Percentiles rank a stretch among this genome's conserved stretches.
These are phyloP conservation scores for Schizothecium vesticola DNA, from an alignment of 495 filamentous ascomycete species.

Conservation along the genomic window DNA sequence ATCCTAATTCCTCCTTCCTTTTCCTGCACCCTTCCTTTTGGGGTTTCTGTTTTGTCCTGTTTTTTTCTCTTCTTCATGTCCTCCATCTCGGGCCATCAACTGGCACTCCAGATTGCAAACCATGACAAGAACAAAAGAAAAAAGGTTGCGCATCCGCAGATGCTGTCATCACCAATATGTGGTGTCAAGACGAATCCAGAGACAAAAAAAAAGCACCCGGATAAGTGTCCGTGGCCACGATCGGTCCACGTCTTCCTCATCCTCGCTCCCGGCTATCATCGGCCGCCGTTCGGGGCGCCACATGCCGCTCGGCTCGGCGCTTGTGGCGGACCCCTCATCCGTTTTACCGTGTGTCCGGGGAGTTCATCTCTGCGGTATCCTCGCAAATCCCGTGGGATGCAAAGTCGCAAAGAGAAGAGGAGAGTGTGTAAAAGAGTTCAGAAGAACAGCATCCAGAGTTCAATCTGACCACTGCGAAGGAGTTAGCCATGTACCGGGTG, in stretches of 20 bases:
- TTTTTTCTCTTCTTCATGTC: background rate
- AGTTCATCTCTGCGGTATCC: background rate
- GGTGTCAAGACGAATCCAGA: background rate
- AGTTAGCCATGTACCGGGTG: background rate
- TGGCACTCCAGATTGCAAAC: background rate
- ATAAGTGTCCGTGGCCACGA: background rate
- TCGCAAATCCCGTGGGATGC: background rate
- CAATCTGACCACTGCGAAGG: background rate
- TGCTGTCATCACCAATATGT: background rate
- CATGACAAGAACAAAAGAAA: background rate
- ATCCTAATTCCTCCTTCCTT: background rate
- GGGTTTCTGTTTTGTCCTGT: background rate
- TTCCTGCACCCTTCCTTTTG: background rate
- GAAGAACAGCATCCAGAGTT: background rate
- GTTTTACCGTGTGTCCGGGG: background rate
- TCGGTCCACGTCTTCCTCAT: background rate
- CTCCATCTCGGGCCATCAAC: background rate
- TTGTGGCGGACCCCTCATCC: conserved; percentile 1
- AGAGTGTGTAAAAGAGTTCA: background rate
- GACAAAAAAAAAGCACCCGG: background rate
- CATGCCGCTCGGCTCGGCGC: conserved; percentile 8
- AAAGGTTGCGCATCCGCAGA: background rate
- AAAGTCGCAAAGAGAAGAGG: background rate
- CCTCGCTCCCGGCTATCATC: conserved; percentile 2
- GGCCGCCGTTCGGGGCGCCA: background rate